Conservation (phyloP, 1,139 yeast species). For the Suhomyces wounanorum region DNA sequence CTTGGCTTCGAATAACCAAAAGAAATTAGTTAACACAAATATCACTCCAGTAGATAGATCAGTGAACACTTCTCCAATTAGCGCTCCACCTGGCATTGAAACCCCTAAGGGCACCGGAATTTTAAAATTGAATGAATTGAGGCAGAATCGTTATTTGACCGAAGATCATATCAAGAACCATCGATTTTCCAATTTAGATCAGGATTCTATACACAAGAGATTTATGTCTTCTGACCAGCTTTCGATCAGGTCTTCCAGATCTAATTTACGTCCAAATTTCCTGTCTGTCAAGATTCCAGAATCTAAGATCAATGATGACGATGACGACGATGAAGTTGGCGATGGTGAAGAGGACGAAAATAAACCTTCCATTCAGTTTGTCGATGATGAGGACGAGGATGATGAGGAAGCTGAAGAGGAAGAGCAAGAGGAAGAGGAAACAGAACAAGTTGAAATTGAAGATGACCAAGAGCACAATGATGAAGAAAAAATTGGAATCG, state of each 20-base stretch:
- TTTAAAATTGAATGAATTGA: constrained; percentile 6
- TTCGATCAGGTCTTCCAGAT: constrained; percentile 36
- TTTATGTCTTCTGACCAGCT: constrained; percentile 21
- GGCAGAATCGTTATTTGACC: constrained; percentile 1
- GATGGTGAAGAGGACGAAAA: constrained; percentile 17
- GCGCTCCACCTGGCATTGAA: background rate
- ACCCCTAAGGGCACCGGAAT: constrained; percentile 1
- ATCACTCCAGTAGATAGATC: constrained; percentile 2
- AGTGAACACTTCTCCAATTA: background rate
- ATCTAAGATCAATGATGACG: constrained; percentile 62
- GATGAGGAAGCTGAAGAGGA: constrained; percentile 17
- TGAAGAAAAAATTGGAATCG: background rate
- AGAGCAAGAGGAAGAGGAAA: constrained; percentile 16
- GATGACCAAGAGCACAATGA: constrained; percentile 6
- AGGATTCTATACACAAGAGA: constrained; percentile 1
- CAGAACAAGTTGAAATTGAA: constrained; percentile 16
- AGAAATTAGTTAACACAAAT: background rate
- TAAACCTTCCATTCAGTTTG: constrained; percentile 37
- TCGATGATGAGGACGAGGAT: constrained; percentile 21
- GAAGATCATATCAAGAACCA: constrained; percentile 2
- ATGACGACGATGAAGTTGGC: constrained; percentile 53
- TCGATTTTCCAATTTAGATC: constrained; percentile 4
- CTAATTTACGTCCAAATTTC: constrained; percentile 64
- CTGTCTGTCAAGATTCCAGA: constrained; percentile 78
- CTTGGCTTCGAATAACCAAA: background rate